Conservation (phyloP, 2,329 filamentous ascomycete species). For the Leptographium radiaticola region DNA sequence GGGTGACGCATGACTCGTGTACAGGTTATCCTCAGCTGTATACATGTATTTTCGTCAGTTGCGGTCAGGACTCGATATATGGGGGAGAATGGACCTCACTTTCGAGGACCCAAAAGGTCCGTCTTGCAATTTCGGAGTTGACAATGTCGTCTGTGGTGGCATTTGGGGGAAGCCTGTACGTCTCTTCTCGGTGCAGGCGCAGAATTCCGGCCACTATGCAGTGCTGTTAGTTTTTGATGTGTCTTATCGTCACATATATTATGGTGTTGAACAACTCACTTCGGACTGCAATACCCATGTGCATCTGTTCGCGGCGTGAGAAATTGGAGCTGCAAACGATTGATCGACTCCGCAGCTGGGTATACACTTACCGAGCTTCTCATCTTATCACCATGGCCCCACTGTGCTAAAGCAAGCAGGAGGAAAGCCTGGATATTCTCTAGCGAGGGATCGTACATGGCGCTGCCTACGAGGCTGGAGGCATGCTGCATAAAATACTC, state of each 20-base stretch:
- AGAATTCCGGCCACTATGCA: constrained; percentile 32
- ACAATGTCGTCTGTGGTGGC: constrained; percentile 18
- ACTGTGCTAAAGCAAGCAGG: constrained; percentile 18
- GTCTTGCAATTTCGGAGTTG: constrained; percentile 18
- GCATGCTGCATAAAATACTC: constrained; percentile 14
- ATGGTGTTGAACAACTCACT: background rate
- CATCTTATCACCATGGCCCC: constrained; percentile 20
- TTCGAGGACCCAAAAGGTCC: constrained; percentile 23
- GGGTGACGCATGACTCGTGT: constrained; percentile 19
- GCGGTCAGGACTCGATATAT: background rate
- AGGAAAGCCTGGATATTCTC: constrained; percentile 18
- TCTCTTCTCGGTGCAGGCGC: constrained; percentile 41
- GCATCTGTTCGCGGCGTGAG: constrained; percentile 3
- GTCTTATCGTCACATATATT: background rate
- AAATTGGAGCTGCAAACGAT: background rate
- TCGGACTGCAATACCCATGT: constrained; percentile 9
- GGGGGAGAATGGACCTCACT: constrained; percentile 1
- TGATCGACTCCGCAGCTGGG: background rate
- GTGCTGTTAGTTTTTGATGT: too few relatives aligned
- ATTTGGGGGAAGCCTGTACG: constrained; percentile 20
- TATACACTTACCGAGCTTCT: constrained; percentile 14
- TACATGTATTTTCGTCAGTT: background rate
- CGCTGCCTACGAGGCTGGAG: constrained; percentile 9
- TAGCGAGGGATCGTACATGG: constrained; percentile 16
- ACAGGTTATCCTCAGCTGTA: constrained; percentile 18